A percentile compares a stretch with the other conserved stretches of the same genome.
Evolutionary conservation across 495 filamentous ascomycete genomes (phyloP).

Genomic region (Tuber aestivum): DNA sequence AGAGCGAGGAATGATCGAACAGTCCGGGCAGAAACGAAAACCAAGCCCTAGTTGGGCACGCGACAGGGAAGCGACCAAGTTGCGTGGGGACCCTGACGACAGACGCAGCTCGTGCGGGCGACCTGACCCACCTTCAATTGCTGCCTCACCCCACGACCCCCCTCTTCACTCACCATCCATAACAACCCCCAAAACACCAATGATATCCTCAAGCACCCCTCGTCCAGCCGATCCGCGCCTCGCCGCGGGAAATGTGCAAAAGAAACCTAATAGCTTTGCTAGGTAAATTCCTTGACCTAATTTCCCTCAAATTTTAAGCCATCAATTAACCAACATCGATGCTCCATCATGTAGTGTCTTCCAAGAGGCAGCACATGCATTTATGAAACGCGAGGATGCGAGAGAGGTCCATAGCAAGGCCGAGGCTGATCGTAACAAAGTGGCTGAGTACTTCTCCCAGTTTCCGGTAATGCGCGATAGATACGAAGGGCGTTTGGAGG

Average conservation of each 20-base stretch:
- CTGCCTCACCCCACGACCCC: not conserved
- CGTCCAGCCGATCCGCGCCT: not conserved
- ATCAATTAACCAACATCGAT: conserved; percentile 17
- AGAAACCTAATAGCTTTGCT: not conserved
- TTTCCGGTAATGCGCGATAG: conserved; percentile 36
- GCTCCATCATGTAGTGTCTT: conserved; percentile 14
- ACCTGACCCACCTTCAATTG: not conserved
- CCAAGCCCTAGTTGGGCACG: not conserved
- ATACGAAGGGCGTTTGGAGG: conserved; percentile 27
- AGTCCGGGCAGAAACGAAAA: not conserved
- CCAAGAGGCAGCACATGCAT: conserved; percentile 32
- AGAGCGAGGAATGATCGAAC: not conserved
- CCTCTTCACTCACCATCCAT: not conserved
- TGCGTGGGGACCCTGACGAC: not conserved
- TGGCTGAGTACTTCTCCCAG: conserved; percentile 26
- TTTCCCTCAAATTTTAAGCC: not conserved
- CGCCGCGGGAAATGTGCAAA: not conserved
- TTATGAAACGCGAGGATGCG: conserved; percentile 20
- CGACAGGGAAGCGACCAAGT: not conserved
- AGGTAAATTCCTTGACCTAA: not conserved
- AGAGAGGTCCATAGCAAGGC: conserved; percentile 12
- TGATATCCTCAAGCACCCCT: not conserved
- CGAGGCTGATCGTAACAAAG: conserved; percentile 24
- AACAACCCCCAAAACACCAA: conserved; percentile 2
- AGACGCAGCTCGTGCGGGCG: not conserved